These are phyloP conservation scores for Trapa incisa DNA, from an alignment of 345 rosid species.

Conservation along the genomic window DNA sequence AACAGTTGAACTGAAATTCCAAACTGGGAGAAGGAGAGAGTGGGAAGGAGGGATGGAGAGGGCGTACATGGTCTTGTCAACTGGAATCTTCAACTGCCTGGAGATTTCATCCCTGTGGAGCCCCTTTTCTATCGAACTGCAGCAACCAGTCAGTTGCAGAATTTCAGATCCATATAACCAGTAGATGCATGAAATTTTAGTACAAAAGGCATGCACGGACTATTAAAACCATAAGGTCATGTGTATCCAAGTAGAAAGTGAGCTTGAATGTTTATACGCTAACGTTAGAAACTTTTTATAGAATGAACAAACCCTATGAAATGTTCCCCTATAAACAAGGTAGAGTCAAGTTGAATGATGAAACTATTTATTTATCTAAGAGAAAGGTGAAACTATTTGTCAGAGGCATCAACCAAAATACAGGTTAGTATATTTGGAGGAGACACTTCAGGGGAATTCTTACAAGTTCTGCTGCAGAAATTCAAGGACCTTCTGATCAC, in stretches of 20 bases:
- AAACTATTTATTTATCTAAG: too few species aligned
- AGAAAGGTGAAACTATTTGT: too few species aligned
- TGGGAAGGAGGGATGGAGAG: conserved; percentile 1
- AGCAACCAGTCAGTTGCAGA: not conserved
- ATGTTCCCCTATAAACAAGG: not conserved
- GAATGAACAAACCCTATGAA: not conserved
- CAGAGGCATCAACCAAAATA: not conserved
- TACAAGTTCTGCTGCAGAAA: conserved; percentile 67
- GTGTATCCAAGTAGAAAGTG: not conserved
- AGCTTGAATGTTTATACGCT: not conserved
- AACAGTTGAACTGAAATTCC: not conserved
- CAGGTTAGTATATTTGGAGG: not conserved
- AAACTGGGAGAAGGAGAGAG: not conserved
- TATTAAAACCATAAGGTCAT: not conserved
- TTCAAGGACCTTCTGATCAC: conserved; percentile 67
- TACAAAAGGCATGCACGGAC: not conserved
- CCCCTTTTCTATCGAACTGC: conserved; percentile 69
- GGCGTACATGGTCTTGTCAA: conserved; percentile 64
- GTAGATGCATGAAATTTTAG: not conserved
- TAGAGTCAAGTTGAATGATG: not conserved
- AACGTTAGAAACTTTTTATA: not conserved
- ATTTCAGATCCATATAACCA: not conserved
- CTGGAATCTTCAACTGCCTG: conserved; percentile 59
- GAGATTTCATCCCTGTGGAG: conserved; percentile 69
- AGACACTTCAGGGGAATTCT: conserved; percentile 17